Evolutionary conservation across 2,329 filamentous ascomycete species (phyloP).

Genomic region (Ceratocystiopsis sp.): DNA sequence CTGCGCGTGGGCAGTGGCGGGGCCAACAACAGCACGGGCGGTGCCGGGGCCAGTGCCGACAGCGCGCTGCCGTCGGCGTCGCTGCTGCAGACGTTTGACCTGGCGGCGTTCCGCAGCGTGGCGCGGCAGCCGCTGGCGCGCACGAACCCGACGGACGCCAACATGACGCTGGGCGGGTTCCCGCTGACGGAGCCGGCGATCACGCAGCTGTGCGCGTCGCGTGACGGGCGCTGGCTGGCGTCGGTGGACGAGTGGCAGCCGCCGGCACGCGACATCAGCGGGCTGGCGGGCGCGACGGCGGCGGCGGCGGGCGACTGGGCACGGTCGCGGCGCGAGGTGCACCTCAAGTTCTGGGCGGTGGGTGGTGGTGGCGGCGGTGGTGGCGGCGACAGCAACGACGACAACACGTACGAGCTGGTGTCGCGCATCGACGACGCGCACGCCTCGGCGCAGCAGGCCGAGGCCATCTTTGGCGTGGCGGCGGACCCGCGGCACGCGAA

Average conservation of each 20-base stretch:
- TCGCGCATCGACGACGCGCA: slow-evolving; percentile 78
- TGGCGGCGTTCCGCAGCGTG: slow-evolving; percentile 60
- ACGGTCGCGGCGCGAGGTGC: slow-evolving; percentile 48
- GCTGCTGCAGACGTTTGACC: slow-evolving; percentile 69
- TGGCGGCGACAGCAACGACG: background rate
- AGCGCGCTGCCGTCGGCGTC: slow-evolving; percentile 26
- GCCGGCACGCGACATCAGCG: slow-evolving; percentile 47
- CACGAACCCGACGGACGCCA: slow-evolving; percentile 71
- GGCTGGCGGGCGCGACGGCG: slow-evolving; percentile 26
- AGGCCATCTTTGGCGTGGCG: slow-evolving; percentile 53
- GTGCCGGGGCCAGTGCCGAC: slow-evolving; percentile 23
- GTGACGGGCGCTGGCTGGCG: slow-evolving; percentile 75
- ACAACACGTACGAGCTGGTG: slow-evolving; percentile 49
- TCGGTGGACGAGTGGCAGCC: slow-evolving; percentile 87
- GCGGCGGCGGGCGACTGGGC: slow-evolving; percentile 21
- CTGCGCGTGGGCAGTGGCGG: slow-evolving; percentile 47
- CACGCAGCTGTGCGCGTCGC: slow-evolving; percentile 55
- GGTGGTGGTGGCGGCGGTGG: slow-evolving; percentile 30
- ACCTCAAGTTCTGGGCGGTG: slow-evolving; percentile 79
- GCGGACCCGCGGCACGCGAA: slow-evolving; percentile 45
- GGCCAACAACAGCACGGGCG: slow-evolving; percentile 23
- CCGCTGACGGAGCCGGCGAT: slow-evolving; percentile 64
- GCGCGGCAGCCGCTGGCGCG: slow-evolving; percentile 78
- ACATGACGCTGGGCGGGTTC: slow-evolving; percentile 53
- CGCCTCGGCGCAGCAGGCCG: slow-evolving; percentile 31